Evolutionary conservation across 192 early-diverging fungal species (phyloP).

Genomic region (Umbelopsis ramanniana): DNA sequence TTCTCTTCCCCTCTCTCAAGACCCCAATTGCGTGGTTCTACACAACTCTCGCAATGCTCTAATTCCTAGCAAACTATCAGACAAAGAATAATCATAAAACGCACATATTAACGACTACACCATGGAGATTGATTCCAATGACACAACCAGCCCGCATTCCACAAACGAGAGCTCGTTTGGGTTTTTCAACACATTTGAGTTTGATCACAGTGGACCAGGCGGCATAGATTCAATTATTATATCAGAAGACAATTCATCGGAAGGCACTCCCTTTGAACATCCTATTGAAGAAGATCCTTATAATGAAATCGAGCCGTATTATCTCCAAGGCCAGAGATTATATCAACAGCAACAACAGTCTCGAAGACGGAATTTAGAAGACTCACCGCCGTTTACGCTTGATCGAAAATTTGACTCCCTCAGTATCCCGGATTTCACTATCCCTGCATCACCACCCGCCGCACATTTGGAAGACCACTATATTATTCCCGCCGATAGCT

Average conservation of each 20-base stretch:
- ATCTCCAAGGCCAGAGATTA: slow-evolving; percentile 15
- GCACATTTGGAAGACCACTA: slow-evolving; percentile 19
- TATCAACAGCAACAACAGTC: slow-evolving; percentile 17
- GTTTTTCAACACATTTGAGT: slow-evolving; percentile 13
- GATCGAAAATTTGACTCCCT: slow-evolving; percentile 15
- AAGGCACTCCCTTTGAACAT: neutral
- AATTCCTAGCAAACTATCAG: neutral
- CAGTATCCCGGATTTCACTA: slow-evolving; percentile 17
- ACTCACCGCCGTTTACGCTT: neutral
- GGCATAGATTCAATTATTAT: slow-evolving; percentile 7
- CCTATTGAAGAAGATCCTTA: slow-evolving; percentile 14
- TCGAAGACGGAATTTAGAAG: neutral
- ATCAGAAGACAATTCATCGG: slow-evolving; percentile 2
- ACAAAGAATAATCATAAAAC: neutral
- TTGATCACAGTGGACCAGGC: neutral
- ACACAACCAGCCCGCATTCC: neutral
- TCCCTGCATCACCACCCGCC: slow-evolving; percentile 19
- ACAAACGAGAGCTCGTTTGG: neutral
- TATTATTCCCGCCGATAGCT: slow-evolving; percentile 8
- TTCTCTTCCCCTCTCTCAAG: neutral
- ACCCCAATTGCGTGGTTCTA: neutral
- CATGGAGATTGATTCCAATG: neutral
- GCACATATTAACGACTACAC: slow-evolving; percentile 1
- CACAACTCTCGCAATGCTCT: slow-evolving; percentile 17
- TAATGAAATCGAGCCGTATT: slow-evolving; percentile 13